These are phyloP conservation scores for Beauveria sp. DNA, from an alignment of 2,329 filamentous ascomycete genomes.

Conservation along the genomic window DNA sequence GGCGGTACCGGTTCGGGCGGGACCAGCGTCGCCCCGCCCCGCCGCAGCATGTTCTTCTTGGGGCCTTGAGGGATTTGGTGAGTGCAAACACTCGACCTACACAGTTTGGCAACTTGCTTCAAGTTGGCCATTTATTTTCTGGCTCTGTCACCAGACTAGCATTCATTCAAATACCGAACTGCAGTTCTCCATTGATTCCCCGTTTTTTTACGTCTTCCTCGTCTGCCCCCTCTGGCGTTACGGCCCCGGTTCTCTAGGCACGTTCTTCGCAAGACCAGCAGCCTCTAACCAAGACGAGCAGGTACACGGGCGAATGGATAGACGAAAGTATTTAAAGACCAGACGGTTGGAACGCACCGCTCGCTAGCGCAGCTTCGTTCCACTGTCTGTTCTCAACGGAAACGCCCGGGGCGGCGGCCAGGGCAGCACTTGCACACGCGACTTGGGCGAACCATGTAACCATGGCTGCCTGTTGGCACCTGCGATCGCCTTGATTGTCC, in stretches of 20 bases:
- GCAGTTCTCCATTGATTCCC: not conserved
- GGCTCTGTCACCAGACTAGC: not conserved
- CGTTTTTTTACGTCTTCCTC: not conserved
- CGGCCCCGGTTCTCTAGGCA: not conserved
- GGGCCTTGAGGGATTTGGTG: not conserved
- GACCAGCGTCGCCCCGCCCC: not conserved
- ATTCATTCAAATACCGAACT: constrained; percentile 6
- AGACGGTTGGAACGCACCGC: not conserved
- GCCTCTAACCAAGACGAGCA: not conserved
- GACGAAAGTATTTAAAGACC: not conserved
- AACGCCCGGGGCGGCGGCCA: not conserved
- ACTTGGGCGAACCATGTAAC: not conserved
- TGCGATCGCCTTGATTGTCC: not conserved
- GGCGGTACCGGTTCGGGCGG: not conserved
- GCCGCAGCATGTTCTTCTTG: not conserved
- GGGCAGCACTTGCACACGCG: not conserved
- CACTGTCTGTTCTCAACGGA: constrained; percentile 1
- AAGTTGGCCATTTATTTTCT: not conserved
- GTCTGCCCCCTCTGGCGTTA: not conserved
- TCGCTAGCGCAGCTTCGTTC: not conserved
- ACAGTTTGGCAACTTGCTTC: not conserved
- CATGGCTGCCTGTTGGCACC: not conserved
- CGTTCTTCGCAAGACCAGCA: not conserved
- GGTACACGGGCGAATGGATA: not conserved
- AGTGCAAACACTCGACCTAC: not conserved